Percentiles rank a stretch among this genome's conserved stretches.
These are phyloP conservation scores for Boletus speciosus DNA, from an alignment of 768 basidiomycete genomes.

Conservation along the genomic window DNA sequence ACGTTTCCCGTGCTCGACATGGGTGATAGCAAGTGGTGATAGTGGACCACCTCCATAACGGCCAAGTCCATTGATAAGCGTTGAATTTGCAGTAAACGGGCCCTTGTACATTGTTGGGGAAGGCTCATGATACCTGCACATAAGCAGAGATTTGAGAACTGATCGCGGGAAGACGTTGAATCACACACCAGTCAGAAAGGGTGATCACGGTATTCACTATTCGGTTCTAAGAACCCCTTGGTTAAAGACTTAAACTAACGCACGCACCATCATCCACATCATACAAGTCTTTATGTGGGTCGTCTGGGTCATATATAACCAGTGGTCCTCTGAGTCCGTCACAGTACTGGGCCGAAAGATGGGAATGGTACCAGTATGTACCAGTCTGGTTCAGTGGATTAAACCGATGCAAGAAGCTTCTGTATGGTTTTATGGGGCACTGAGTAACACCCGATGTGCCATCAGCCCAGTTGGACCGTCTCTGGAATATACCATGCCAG, in stretches of 20 bases:
- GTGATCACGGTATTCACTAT: slow-evolving; percentile 42
- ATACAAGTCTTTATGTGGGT: slow-evolving; percentile 37
- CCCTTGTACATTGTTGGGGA: slow-evolving; percentile 10
- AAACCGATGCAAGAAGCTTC: slow-evolving; percentile 24
- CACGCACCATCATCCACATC: slow-evolving; percentile 42
- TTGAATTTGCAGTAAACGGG: slow-evolving; percentile 25
- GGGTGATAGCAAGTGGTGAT: slow-evolving; percentile 35
- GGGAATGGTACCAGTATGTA: slow-evolving; percentile 37
- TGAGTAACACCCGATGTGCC: slow-evolving; percentile 38
- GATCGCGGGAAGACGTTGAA: slow-evolving; percentile 19
- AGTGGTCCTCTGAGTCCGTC: slow-evolving; percentile 28
- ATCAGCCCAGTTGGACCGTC: slow-evolving; percentile 42
- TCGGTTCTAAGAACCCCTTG: background rate
- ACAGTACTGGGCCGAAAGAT: slow-evolving; percentile 38
- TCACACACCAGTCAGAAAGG: slow-evolving; percentile 27
- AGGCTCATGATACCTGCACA: slow-evolving; percentile 14
- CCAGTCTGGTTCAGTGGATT: slow-evolving; percentile 22
- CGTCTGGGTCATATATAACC: slow-evolving; percentile 41
- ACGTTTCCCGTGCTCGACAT: slow-evolving; percentile 30
- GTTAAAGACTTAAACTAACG: background rate
- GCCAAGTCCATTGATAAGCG: slow-evolving; percentile 40
- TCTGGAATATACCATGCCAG: slow-evolving; percentile 53
- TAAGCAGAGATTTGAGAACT: slow-evolving; percentile 12
- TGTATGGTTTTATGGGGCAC: slow-evolving; percentile 27
- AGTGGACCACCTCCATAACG: slow-evolving; percentile 34